Base-by-base conservation (phyloP, 1,284 basidiomycete genomes). In the Tetrapyrgos nigripes region DNA sequence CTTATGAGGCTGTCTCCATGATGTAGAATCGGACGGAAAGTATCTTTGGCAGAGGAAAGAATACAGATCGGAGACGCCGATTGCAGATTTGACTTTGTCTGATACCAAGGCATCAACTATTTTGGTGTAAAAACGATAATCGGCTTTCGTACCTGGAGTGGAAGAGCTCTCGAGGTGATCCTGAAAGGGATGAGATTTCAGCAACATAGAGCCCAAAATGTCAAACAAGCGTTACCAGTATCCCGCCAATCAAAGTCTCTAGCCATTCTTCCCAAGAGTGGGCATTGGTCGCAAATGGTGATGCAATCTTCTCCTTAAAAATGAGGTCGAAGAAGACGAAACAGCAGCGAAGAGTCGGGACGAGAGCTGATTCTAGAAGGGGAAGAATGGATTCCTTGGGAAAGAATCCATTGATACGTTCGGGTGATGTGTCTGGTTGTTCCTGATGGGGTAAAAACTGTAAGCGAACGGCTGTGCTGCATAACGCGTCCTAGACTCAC, bases 191-290 rank as follows among this genome's bases (percentile, higher is more conserved):
- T 43, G 8, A 17, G 14, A 8, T 19, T 1, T 19, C 10, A 35
- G 24, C 4, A 27, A 10, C 13, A 28, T 11, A 9, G 44, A 26
- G 28, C 14, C 11, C 40, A 45, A 17, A 14, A 50, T 26, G 24
- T 43, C 11, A 52, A 48, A 52, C 48, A 46, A 44, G 55, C 63
- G 66, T 58, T 56, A 67, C 72, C 66, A 54, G 68, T 68, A 83
- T 59, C 2, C 80, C 80, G 1, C 80, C 80, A 31, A 83, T 57
- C 17, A 83, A 62, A 19, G 74, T 70, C 28, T 69, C 62, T 23
- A 73, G 73, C 17, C 75, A 64, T 24, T 55, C 58, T 65, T 81
- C 78, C 80, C 80, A 83, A 9, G 61, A 58, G 2, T 59, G 61
- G 19, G 59, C 64, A 14, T 58, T 48, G 10, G 27, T 57, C 11